Percentiles rank a stretch among this genome's conserved stretches.
Conservation (phyloP, 2,329 filamentous ascomycete genomes). For the Harringtonia aguacate region DNA sequence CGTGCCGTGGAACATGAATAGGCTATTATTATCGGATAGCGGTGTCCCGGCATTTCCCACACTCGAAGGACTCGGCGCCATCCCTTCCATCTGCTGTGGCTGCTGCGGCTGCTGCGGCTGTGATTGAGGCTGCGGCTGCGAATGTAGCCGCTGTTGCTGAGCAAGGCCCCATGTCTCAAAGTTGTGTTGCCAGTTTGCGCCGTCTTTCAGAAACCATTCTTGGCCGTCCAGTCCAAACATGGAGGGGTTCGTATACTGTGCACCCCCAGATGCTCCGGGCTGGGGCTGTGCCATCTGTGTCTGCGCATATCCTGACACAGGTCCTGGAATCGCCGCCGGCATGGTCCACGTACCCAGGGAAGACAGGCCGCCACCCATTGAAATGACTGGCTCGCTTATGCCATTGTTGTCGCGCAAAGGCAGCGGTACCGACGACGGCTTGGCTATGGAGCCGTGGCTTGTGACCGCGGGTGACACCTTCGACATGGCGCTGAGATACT, state of each 20-base stretch:
- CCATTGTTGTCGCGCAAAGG: background rate
- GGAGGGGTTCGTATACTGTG: slow-evolving; percentile 15
- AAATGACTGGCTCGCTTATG: background rate
- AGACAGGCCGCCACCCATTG: slow-evolving; percentile 1
- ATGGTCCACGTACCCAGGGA: slow-evolving; percentile 8
- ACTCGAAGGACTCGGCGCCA: slow-evolving; percentile 1
- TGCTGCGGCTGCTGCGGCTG: background rate
- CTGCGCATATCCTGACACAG: slow-evolving; percentile 4
- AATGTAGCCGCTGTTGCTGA: slow-evolving; percentile 1
- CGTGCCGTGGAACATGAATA: slow-evolving; percentile 2
- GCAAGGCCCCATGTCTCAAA: slow-evolving; percentile 42
- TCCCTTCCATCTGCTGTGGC: background rate
- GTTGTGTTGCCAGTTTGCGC: slow-evolving; percentile 46
- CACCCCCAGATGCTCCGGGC: background rate
- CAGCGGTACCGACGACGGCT: background rate
- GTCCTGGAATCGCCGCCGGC: background rate
- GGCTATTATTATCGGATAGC: slow-evolving; percentile 3
- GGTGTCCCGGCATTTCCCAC: slow-evolving; percentile 2
- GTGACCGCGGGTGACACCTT: background rate
- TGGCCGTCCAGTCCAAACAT: slow-evolving; percentile 36
- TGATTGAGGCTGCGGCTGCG: slow-evolving; percentile 3
- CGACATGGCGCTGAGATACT: slow-evolving; percentile 2
- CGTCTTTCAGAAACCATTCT: slow-evolving; percentile 48
- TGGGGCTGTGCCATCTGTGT: background rate
- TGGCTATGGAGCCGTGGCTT: background rate